Base-by-base conservation (phyloP, 1,284 basidiomycete species). In the Irpex sp. region DNA sequence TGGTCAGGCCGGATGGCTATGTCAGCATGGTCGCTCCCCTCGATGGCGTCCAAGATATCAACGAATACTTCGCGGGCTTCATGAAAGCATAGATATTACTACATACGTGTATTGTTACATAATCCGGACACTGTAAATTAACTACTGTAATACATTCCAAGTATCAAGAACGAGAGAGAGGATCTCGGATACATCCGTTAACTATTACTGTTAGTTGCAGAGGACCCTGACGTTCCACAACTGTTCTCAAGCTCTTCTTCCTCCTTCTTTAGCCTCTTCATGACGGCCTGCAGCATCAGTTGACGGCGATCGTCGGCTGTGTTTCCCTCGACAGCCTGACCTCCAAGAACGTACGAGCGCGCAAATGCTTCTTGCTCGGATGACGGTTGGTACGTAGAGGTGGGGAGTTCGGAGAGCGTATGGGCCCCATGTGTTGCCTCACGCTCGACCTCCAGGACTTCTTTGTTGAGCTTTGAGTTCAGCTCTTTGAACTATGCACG, bases 201-300 rank as follows among this genome's bases (percentile, higher is more conserved):
- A 26, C 3, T 17, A 37, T 37, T 15, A 26, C 17, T 38, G 15
- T 52, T 7, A 17, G 59, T 56, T 26, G 62, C 49, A 9, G 60
- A 54, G 4, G 57, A 52, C 11, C 71, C 73, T 17, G 73, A 70
- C 51, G 87, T 90, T 19, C 88, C 89, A 75, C 89, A 91, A 59
- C 82, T 84, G 60, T 84, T 78, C 72, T 91, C 90, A n/a, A 91
- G 72, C 66, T 90, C 86, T 67, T 89, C 84, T 60, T 91, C 89
- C 66, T 89, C 85, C 67, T 79, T 82, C 69, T 76, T 78, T 62
- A 91, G 69, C 38, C 89, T 79, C 36, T 74, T 77, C 73, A 85
- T 81, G 1, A 87, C 83, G 8, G 89, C 89, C 15, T 85, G 81
- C 17, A 90, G 70, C 52, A 85, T 72, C 62, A 81, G 76, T 57